A percentile compares a stretch with the other conserved stretches of the same genome.
Evolutionary conservation across 768 basidiomycete species (phyloP).

Genomic region (Leccinellum rugosiceps): DNA sequence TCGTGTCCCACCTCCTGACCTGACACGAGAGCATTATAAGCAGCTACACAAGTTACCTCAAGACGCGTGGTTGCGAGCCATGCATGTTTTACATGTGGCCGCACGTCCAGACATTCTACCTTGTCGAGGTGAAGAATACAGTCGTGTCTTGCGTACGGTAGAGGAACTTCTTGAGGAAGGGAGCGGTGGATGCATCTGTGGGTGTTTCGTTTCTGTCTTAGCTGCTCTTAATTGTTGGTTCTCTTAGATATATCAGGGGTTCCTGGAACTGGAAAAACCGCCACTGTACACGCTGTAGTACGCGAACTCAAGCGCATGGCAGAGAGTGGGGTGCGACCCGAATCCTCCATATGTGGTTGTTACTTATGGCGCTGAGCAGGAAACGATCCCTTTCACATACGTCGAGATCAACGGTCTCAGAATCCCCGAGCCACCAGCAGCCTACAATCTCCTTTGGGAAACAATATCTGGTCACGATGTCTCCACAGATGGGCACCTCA

Average conservation of each 20-base stretch:
- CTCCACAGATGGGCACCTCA: conserved; percentile 57
- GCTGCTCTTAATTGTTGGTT: not conserved
- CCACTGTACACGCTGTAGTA: conserved; percentile 92
- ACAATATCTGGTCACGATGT: conserved; percentile 80
- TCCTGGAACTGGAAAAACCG: conserved; percentile 98
- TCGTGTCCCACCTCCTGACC: conserved; percentile 35
- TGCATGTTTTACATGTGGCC: conserved; percentile 91
- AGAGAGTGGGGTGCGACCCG: conserved; percentile 58
- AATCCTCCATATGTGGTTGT: not conserved
- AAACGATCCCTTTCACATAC: conserved; percentile 91
- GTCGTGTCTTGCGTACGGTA: conserved; percentile 67
- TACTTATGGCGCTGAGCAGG: conserved; percentile 44
- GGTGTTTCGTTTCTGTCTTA: conserved; percentile 26
- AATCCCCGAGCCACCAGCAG: conserved; percentile 89
- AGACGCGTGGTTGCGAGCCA: conserved; percentile 83
- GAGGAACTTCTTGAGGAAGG: conserved; percentile 88
- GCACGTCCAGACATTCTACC: conserved; percentile 87
- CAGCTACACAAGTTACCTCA: conserved; percentile 52
- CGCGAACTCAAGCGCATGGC: conserved; percentile 90
- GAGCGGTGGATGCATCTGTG: conserved; percentile 93
- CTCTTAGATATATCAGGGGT: conserved; percentile 90
- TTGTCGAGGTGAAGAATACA: conserved; percentile 85
- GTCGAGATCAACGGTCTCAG: conserved; percentile 97
- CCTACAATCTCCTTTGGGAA: conserved; percentile 92
- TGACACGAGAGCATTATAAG: conserved; percentile 36